A percentile compares a stretch with the other conserved stretches of the same genome.
phyloP scores from a whole-genome alignment of 2,329 filamentous ascomycete genomes.

The Colletotrichum neosansevieriae region DNA sequence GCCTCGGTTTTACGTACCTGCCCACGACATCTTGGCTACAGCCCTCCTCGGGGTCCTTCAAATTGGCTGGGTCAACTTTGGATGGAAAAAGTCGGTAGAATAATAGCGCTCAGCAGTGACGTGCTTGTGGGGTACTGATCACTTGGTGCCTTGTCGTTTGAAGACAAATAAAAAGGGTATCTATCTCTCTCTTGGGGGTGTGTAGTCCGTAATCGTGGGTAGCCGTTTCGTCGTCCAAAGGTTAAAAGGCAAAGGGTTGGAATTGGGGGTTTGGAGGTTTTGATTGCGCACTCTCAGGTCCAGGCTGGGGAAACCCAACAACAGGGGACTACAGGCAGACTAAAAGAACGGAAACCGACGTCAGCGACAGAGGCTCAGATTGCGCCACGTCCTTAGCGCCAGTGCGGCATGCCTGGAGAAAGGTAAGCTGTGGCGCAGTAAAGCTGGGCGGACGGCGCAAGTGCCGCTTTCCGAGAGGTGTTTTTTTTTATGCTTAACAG shows the following conservation, averaged over 20 bases:
- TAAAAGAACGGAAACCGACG: slow-evolving; percentile 40
- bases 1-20: slow-evolving; percentile 50
- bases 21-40: slow-evolving; percentile 59
- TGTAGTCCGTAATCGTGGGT: not conserved
- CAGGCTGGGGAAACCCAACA: slow-evolving; percentile 34
- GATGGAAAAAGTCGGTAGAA: not conserved
- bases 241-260: not conserved
- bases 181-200: slow-evolving; percentile 10
- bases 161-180: slow-evolving; percentile 2
- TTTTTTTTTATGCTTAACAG: slow-evolving; percentile 3
- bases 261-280: slow-evolving; percentile 26
- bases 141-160: slow-evolving; percentile 6
- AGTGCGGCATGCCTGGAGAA: not conserved
- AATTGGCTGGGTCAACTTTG: not conserved
- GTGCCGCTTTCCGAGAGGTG: slow-evolving; percentile 11
- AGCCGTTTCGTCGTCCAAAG: slow-evolving; percentile 36
- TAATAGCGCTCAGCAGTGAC: not conserved
- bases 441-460: not conserved
- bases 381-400: slow-evolving; percentile 29
- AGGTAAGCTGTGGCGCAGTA: slow-evolving; percentile 28
- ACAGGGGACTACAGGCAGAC: not conserved
- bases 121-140: not conserved
- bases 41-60: not conserved
- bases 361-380: slow-evolving; percentile 39
- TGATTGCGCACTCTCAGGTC: slow-evolving; percentile 32